Evolutionary conservation across 495 filamentous ascomycete species (phyloP).

Genomic region (Saxispiralis lemnorum): DNA sequence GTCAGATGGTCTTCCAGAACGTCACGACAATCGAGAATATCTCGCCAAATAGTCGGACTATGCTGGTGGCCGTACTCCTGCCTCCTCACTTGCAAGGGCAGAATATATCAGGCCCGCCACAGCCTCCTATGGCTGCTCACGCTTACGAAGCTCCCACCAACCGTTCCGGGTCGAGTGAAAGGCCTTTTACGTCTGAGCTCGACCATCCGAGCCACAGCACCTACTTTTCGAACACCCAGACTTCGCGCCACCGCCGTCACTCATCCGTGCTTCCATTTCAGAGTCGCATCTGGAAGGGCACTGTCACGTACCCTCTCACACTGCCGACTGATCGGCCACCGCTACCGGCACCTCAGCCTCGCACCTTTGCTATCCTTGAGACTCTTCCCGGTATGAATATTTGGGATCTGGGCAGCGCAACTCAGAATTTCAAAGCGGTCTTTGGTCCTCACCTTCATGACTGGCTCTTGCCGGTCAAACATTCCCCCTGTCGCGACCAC

Average conservation of each 20-base stretch:
- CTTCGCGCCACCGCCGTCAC: background rate
- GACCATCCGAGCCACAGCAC: slow-evolving; percentile 13
- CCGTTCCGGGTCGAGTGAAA: slow-evolving; percentile 2
- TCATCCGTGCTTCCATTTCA: slow-evolving; percentile 1
- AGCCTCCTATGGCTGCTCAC: background rate
- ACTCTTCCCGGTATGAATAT: slow-evolving; percentile 16
- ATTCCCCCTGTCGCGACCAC: slow-evolving; percentile 17
- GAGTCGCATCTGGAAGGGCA: slow-evolving; percentile 12
- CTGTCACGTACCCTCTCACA: slow-evolving; percentile 10
- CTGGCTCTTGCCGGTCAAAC: slow-evolving; percentile 15
- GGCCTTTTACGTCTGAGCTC: slow-evolving; percentile 12
- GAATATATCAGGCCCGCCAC: background rate
- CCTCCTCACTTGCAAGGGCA: slow-evolving; percentile 10
- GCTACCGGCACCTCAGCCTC: slow-evolving; percentile 5
- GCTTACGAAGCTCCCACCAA: background rate
- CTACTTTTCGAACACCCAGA: slow-evolving; percentile 7
- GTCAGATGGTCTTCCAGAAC: slow-evolving; percentile 51
- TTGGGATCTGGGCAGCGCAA: slow-evolving; percentile 16
- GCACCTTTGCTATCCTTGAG: slow-evolving; percentile 18
- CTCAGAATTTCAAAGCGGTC: slow-evolving; percentile 9
- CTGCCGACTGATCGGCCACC: slow-evolving; percentile 5
- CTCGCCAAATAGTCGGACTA: slow-evolving; percentile 39
- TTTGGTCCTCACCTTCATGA: slow-evolving; percentile 12
- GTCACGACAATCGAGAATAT: slow-evolving; percentile 71
- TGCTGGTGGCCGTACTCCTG: slow-evolving; percentile 56